These are phyloP conservation scores for Penicillium cinerascens DNA, from an alignment of 495 filamentous ascomycete genomes.

Conservation along the genomic window DNA sequence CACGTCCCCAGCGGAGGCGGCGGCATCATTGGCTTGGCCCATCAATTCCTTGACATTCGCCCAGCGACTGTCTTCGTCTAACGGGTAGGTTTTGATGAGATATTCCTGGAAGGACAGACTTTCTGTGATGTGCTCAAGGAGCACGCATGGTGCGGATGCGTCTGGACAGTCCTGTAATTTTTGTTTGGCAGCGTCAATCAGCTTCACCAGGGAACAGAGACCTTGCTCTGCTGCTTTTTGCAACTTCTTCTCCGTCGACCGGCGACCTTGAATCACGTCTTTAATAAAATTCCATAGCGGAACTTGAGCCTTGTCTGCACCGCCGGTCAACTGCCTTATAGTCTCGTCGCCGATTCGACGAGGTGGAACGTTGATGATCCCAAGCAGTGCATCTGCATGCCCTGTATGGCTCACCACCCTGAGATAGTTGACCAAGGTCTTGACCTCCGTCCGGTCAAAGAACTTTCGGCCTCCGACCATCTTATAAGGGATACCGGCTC, in stretches of 20 bases:
- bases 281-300: slow-evolving; percentile 73
- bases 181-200: slow-evolving; percentile 59
- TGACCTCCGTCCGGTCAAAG: slow-evolving; percentile 90
- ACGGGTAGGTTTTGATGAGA: slow-evolving; percentile 62
- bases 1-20: slow-evolving; percentile 25
- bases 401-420: slow-evolving; percentile 79
- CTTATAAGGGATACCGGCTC: slow-evolving; percentile 81
- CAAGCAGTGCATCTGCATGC: slow-evolving; percentile 82
- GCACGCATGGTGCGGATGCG: slow-evolving; percentile 56
- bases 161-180: slow-evolving; percentile 52
- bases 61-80: slow-evolving; percentile 82
- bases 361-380: slow-evolving; percentile 81
- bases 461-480: slow-evolving; percentile 94
- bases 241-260: slow-evolving; percentile 63
- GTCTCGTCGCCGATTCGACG: slow-evolving; percentile 82
- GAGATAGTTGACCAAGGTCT: slow-evolving; percentile 83
- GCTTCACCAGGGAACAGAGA: slow-evolving; percentile 54
- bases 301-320: slow-evolving; percentile 60
- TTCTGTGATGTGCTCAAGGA: slow-evolving; percentile 71
- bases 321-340: slow-evolving; percentile 68
- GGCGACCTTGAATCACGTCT: slow-evolving; percentile 66
- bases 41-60: slow-evolving; percentile 89
- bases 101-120: slow-evolving; percentile 71
- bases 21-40: slow-evolving; percentile 65
- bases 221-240: slow-evolving; percentile 63